Evolutionary conservation across 2,329 filamentous ascomycete genomes (phyloP).

Genomic region (Myriosclerotinia duriaeana): DNA sequence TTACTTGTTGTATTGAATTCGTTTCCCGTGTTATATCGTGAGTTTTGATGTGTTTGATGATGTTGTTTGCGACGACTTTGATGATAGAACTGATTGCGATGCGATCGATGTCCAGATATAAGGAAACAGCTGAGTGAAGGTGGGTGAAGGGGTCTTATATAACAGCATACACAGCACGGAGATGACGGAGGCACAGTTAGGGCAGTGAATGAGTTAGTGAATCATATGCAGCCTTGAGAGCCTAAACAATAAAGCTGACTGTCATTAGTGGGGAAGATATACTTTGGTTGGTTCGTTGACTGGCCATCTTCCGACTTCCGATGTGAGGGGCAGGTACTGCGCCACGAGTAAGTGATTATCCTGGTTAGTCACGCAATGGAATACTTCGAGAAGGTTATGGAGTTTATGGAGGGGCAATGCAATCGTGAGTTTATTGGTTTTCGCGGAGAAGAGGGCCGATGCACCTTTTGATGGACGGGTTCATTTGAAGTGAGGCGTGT

Average conservation of each 20-base stretch:
- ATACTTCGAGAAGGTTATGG: constrained; percentile 11
- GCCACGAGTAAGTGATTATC: constrained; percentile 12
- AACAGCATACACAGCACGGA: neutral
- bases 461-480: neutral
- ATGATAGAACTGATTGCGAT: neutral
- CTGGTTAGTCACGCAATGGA: neutral
- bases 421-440: neutral
- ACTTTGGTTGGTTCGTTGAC: neutral
- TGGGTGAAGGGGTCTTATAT: constrained; percentile 14
- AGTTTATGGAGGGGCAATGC: neutral
- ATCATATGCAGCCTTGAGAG: constrained; percentile 4
- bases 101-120: neutral
- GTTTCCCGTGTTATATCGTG: neutral
- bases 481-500: neutral
- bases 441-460: neutral
- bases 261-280: neutral
- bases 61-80: neutral
- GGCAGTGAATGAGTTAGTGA: constrained; percentile 12
- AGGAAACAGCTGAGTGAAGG: neutral
- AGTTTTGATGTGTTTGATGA: neutral
- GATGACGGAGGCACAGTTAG: constrained; percentile 6
- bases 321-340: constrained; percentile 10
- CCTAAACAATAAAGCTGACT: neutral
- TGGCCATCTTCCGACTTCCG: constrained; percentile 2
- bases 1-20: neutral